Evolutionary conservation across 768 basidiomycete genomes (phyloP).

Genomic region (Fomitopsis serialis): DNA sequence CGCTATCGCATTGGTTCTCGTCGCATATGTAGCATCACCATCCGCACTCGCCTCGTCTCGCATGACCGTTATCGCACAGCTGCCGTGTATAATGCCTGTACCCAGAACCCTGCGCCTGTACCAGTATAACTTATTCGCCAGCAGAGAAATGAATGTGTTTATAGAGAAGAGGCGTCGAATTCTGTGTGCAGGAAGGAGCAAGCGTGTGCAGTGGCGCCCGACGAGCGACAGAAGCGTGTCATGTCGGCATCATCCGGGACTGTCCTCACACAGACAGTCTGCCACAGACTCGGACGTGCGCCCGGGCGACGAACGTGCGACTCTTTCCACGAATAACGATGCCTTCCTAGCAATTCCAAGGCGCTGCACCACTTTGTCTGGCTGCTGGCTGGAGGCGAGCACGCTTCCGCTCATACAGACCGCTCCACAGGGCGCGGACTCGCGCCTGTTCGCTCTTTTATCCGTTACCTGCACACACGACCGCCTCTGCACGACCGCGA

Average conservation of each 20-base stretch:
- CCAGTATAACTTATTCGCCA: conserved; percentile 5
- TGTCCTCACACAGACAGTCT: too few relatives aligned
- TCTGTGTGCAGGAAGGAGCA: neutral
- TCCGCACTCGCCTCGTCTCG: neutral
- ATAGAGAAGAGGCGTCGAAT: conserved; percentile 5
- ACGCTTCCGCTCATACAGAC: neutral
- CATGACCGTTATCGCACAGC: neutral
- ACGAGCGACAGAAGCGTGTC: neutral
- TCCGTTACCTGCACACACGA: neutral
- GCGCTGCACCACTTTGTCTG: neutral
- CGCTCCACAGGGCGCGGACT: too few relatives aligned
- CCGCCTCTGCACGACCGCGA: conserved; percentile 2
- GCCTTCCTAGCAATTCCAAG: neutral
- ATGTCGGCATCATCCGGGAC: neutral
- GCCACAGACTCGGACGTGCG: too few relatives aligned
- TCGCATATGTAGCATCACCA: conserved; percentile 18
- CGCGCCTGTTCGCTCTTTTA: neutral
- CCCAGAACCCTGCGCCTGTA: conserved; percentile 1
- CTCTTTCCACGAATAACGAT: neutral
- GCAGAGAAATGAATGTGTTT: conserved; percentile 7
- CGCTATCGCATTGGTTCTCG: neutral
- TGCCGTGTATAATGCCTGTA: neutral
- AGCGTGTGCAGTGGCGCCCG: too few relatives aligned
- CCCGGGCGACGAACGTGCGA: neutral
- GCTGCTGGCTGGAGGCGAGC: neutral